Evolutionary conservation across 2,329 filamentous ascomycete genomes (phyloP), one percentile per base, ranked within the genome.

Genomic region (Curvularia sp.): DNA sequence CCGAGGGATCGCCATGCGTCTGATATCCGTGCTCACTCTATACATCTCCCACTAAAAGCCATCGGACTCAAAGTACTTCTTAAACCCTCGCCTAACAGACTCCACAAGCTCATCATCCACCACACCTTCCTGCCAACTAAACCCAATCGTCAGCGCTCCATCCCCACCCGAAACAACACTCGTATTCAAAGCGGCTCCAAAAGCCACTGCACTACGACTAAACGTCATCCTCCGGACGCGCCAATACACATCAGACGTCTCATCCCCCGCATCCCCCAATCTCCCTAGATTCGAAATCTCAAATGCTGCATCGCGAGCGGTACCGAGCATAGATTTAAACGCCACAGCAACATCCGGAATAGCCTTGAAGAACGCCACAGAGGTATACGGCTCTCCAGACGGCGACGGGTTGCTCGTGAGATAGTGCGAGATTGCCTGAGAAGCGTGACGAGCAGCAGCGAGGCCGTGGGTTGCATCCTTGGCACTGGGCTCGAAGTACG

Each of bases 201-300:
- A 69, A 2, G 77, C 78, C 57, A 71, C 75, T 1, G 74, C 72
- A 58, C 75, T 77, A 46, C 81, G 78, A 25, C 78, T 79, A 52
- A 82, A 80, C 2, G 79, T 55, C 63, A 80, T 74, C 6, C 75
- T 74, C 5, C 74, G 73, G 18, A 80, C 72, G 25, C 63, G 61
- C 53, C 68, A 59, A 2, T 21, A 6, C 1, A 30, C 39, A 23
- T 23, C 18, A 1, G 34, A 1, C n/a, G n/a, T 23, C 13, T 42
- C 36, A 5, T 18, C 34, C 8, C 5, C 19, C 3, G 15, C 21
- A n/a, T 15, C 5, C 18, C 15, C 6, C 30, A 80, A 66, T 3
- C 71, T 59, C 0, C 80, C 80, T 6, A 82, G 53, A 64, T 82
- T 82, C 0, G 80, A 81, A 8, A 82, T 64, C 58, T 82, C 80